These are phyloP conservation scores for Inga laurina DNA, from an alignment of 306 rosid species.

Conservation along the genomic window DNA sequence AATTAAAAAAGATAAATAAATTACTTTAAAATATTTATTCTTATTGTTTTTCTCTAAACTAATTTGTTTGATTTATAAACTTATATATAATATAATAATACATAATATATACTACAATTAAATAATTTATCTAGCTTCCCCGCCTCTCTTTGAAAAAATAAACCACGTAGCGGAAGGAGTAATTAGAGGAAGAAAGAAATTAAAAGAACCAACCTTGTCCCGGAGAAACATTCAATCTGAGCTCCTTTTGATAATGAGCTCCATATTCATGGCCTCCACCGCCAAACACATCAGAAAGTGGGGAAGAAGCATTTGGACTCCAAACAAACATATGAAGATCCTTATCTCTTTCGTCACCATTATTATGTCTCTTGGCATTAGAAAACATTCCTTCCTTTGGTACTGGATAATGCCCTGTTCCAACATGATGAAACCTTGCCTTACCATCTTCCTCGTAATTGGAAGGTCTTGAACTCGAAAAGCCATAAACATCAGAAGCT, in stretches of 20 bases:
- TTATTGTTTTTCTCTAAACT: too few species aligned
- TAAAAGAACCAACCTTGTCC: constrained; percentile 60
- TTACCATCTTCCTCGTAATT: constrained; percentile 76
- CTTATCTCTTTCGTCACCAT: constrained; percentile 60
- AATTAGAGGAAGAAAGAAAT: neutral
- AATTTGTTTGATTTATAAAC: too few species aligned
- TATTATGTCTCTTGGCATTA: constrained; percentile 43
- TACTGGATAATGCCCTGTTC: neutral
- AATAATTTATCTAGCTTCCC: too few species aligned
- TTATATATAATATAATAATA: too few species aligned
- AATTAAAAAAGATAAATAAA: too few species aligned
- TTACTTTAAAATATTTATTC: too few species aligned
- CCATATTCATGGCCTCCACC: constrained; percentile 59
- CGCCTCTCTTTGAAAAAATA: too few species aligned
- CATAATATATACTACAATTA: too few species aligned
- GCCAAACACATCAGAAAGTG: constrained; percentile 88
- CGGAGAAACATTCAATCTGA: constrained; percentile 64
- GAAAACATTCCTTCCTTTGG: constrained; percentile 81
- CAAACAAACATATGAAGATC: constrained; percentile 96
- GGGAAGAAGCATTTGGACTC: constrained; percentile 83
- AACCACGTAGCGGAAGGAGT: too few species aligned
- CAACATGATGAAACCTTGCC: constrained; percentile 49
- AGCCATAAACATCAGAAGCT: constrained; percentile 70
- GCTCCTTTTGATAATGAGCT: constrained; percentile 73
- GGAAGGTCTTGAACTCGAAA: constrained; percentile 71